Percentiles rank a stretch among this genome's conserved stretches.
These are phyloP conservation scores for Aspergillus carbonarius DNA, from an alignment of 2,329 filamentous ascomycete genomes.

Conservation along the genomic window DNA sequence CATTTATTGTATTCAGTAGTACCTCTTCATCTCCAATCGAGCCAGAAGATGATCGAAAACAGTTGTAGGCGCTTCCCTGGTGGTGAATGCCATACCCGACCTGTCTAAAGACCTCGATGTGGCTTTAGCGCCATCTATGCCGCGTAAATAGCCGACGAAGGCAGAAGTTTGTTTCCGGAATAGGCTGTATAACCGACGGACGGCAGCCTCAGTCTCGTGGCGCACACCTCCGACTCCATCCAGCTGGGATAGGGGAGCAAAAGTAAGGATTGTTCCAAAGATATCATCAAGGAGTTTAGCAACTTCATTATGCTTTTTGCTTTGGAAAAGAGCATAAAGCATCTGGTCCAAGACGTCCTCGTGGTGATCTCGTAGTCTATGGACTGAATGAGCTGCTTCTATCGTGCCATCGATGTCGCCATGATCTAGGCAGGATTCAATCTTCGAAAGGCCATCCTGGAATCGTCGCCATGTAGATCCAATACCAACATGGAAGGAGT, in stretches of 20 bases:
- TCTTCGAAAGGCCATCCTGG: constrained; percentile 60
- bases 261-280: constrained; percentile 69
- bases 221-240: constrained; percentile 28
- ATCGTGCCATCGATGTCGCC: constrained; percentile 49
- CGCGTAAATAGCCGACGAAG: constrained; percentile 70
- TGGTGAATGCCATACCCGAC: constrained; percentile 27
- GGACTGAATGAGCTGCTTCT: constrained; percentile 60
- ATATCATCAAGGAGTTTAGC: constrained; percentile 73
- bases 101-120: constrained; percentile 36
- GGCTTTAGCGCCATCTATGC: constrained; percentile 65
- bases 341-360: constrained; percentile 73
- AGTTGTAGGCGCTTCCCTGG: constrained; percentile 50
- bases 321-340: constrained; percentile 69
- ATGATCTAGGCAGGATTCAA: constrained; percentile 58
- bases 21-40: constrained; percentile 69
- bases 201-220: constrained; percentile 39
- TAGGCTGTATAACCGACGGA: constrained; percentile 58
- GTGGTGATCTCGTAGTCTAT: constrained; percentile 67
- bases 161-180: constrained; percentile 72
- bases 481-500: constrained; percentile 79
- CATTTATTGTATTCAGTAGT: constrained; percentile 50
- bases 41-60: constrained; percentile 67
- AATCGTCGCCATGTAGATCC: constrained; percentile 71
- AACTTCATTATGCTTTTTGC: constrained; percentile 70
- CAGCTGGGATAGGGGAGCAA: constrained; percentile 48